Conservation (phyloP, 148 eudicot genomes). For the Polygonum aviculare region DNA sequence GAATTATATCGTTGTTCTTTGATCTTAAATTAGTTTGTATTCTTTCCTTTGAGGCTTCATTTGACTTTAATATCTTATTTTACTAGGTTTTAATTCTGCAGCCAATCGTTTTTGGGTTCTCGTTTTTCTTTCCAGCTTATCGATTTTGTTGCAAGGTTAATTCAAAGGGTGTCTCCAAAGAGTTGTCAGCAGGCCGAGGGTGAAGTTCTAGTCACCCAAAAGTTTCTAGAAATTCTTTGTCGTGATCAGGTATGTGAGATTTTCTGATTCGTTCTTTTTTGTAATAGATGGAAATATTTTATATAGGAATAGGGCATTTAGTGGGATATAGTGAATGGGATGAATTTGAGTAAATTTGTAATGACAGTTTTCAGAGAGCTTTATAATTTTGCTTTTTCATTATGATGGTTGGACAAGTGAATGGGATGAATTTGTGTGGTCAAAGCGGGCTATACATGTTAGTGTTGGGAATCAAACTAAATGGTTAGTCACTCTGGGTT, state of each 20-base stretch:
- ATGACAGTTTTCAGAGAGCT: slow-evolving; percentile 76
- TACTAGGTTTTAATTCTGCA: too few species aligned
- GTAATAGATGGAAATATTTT: too few species aligned
- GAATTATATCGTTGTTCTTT: too few species aligned
- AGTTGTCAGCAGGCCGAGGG: slow-evolving; percentile 82
- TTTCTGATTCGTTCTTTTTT: too few species aligned
- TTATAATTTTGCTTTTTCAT: slow-evolving; percentile 83
- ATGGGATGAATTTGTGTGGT: slow-evolving; percentile 94
- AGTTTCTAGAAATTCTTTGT: slow-evolving; percentile 81
- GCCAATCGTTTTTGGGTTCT: too few species aligned
- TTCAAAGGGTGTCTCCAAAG: slow-evolving; percentile 93
- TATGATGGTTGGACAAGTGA: slow-evolving; percentile 84
- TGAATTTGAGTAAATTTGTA: too few species aligned
- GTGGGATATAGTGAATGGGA: too few species aligned
- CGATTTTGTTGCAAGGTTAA: slow-evolving; percentile 73
- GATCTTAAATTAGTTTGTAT: too few species aligned
- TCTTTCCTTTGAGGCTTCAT: too few species aligned
- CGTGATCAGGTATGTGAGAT: slow-evolving; percentile 17
- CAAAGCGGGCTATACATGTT: slow-evolving; percentile 72
- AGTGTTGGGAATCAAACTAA: slow-evolving; percentile 67
- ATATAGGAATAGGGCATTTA: too few species aligned
- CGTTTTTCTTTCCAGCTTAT: too few species aligned
- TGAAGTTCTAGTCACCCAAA: slow-evolving; percentile 79
- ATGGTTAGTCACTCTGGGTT: slow-evolving; percentile 29
- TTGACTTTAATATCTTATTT: too few species aligned